Percentiles rank a stretch among this genome's conserved stretches.
phyloP scores from a whole-genome alignment of 768 basidiomycete species.

The Lactifluus rugatus region DNA sequence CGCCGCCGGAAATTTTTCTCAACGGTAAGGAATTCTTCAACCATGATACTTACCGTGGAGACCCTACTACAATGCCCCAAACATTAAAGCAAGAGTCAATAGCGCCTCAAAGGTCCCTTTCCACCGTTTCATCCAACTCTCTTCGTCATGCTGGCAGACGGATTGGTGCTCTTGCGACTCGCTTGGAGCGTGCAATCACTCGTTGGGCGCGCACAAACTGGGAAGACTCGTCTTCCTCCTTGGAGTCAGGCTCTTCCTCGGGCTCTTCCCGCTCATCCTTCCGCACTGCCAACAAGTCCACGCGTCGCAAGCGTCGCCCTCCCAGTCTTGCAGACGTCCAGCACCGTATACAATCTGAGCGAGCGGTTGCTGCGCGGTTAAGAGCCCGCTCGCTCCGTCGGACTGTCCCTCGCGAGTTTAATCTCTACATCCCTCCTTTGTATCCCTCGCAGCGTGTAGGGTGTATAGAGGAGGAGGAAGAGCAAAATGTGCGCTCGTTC shows the following conservation, averaged over 20 bases:
- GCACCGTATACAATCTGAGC: constrained; percentile 46
- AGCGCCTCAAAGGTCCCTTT: constrained; percentile 26
- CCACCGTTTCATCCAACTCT: constrained; percentile 31
- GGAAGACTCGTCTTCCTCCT: constrained; percentile 32
- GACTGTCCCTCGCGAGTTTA: constrained; percentile 52
- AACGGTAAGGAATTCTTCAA: constrained; percentile 27
- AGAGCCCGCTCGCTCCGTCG: constrained; percentile 54
- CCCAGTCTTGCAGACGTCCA: constrained; percentile 39
- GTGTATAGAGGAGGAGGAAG: constrained; percentile 4
- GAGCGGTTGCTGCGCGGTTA: constrained; percentile 50
- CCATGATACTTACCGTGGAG: constrained; percentile 55
- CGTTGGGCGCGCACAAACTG: constrained; percentile 56
- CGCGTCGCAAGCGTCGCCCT: constrained; percentile 37
- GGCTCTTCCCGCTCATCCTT: constrained; percentile 34
- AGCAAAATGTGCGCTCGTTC: constrained; percentile 19
- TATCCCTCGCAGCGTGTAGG: constrained; percentile 12
- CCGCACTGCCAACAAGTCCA: constrained; percentile 29
- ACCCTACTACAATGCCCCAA: constrained; percentile 29
- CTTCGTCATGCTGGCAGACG: constrained; percentile 26
- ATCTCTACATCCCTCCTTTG: constrained; percentile 49
- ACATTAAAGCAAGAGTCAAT: constrained; percentile 23
- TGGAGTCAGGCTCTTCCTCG: constrained; percentile 30
- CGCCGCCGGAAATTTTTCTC: no score
- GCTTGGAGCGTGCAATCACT: constrained; percentile 61
- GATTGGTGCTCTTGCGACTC: constrained; percentile 35